Conservation (phyloP, 2,329 filamentous ascomycete genomes). For the Emergomyces orientalis region DNA sequence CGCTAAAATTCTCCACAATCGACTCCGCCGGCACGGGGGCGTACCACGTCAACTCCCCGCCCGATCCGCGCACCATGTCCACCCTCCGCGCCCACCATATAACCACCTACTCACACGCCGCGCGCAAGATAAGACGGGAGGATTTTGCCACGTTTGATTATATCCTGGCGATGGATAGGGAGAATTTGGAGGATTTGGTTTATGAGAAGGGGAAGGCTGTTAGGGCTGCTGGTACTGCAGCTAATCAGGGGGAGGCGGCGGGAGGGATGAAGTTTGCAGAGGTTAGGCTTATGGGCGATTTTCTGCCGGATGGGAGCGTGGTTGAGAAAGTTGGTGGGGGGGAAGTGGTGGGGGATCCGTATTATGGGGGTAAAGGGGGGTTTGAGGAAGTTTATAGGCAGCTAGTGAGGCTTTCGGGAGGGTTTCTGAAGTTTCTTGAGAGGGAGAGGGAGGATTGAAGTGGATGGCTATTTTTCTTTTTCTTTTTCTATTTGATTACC, state of each 20-base stretch:
- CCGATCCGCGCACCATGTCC: constrained; percentile 74
- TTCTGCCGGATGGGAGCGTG: constrained; percentile 48
- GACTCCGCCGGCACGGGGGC: constrained; percentile 87
- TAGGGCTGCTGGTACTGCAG: not conserved
- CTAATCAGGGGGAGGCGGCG: constrained; percentile 25
- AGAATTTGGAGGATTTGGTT: constrained; percentile 64
- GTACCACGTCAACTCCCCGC: constrained; percentile 68
- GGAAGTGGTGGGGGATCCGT: constrained; percentile 78
- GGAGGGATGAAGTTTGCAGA: constrained; percentile 35
- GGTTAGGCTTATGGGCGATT: constrained; percentile 79
- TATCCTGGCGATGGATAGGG: constrained; percentile 86
- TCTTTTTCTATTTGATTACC: not conserved
- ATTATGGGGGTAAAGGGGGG: constrained; percentile 76
- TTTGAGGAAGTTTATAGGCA: constrained; percentile 86
- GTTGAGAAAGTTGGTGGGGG: constrained; percentile 34
- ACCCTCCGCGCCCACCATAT: constrained; percentile 69
- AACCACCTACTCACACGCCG: constrained; percentile 63
- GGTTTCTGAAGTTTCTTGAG: constrained; percentile 57
- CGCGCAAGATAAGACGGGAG: constrained; percentile 58
- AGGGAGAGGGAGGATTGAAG: constrained; percentile 17
- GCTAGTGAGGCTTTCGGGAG: constrained; percentile 63
- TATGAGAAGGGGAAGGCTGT: constrained; percentile 22
- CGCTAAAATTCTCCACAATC: constrained; percentile 54
- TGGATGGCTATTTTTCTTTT: not conserved
- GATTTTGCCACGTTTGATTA: constrained; percentile 88